A percentile compares a stretch with the other conserved stretches of the same genome.
Conservation (phyloP, 2,329 filamentous ascomycete genomes). For the Bimuria novae-zelandiae region DNA sequence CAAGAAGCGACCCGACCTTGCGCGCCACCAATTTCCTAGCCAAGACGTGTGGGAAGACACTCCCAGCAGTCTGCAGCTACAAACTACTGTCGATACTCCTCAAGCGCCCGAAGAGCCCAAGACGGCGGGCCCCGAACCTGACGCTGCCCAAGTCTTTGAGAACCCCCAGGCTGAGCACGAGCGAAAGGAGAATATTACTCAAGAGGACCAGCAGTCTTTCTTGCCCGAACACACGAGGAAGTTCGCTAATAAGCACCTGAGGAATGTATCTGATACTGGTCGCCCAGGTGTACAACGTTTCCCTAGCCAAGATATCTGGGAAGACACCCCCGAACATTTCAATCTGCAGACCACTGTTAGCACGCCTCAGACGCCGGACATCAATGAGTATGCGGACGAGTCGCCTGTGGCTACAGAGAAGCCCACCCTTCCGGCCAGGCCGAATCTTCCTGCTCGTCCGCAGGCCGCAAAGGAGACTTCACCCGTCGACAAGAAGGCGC, state of each 20-base stretch:
- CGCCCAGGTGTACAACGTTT: slow-evolving; percentile 69
- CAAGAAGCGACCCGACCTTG: slow-evolving; percentile 59
- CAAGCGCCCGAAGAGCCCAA: slow-evolving; percentile 60
- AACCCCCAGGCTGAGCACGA: slow-evolving; percentile 56
- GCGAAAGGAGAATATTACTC: slow-evolving; percentile 49
- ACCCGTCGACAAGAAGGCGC: slow-evolving; percentile 57
- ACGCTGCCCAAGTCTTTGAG: slow-evolving; percentile 48
- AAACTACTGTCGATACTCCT: slow-evolving; percentile 82
- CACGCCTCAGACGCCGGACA: slow-evolving; percentile 56
- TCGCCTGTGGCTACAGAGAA: slow-evolving; percentile 34
- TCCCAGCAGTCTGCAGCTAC: slow-evolving; percentile 77
- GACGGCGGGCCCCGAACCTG: slow-evolving; percentile 42
- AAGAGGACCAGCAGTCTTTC: slow-evolving; percentile 49
- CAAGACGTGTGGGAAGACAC: slow-evolving; percentile 98
- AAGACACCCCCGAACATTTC: slow-evolving; percentile 85
- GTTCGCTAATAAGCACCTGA: slow-evolving; percentile 67
- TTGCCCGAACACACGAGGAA: slow-evolving; percentile 52
- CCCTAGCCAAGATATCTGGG: slow-evolving; percentile 92
- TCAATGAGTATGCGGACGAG: slow-evolving; percentile 45
- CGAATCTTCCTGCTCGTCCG: slow-evolving; percentile 42
- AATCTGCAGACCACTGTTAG: slow-evolving; percentile 76
- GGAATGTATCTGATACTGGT: slow-evolving; percentile 51
- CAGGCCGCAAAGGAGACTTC: slow-evolving; percentile 46
- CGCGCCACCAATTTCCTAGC: slow-evolving; percentile 77
- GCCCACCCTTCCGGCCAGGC: slow-evolving; percentile 34